These are phyloP conservation scores for Globomyces sp. DNA, from an alignment of 371 early-diverging fungal genomes.

Conservation along the genomic window DNA sequence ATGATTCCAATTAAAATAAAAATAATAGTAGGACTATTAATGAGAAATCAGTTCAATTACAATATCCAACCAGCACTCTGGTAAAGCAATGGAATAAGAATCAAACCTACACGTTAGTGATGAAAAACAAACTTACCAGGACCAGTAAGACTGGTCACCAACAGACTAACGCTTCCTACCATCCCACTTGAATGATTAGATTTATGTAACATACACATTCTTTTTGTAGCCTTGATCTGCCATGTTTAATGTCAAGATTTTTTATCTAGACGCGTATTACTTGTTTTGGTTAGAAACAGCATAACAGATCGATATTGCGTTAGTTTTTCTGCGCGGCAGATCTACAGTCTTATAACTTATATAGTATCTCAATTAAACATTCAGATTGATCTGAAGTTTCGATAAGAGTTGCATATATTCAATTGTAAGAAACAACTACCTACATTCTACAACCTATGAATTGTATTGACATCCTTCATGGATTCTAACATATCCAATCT, in stretches of 20 bases:
- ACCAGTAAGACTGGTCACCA: constrained; percentile 1
- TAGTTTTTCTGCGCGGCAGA: no score
- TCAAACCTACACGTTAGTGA: constrained; percentile 35
- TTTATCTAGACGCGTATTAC: neutral
- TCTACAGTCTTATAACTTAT: no score
- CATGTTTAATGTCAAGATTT: neutral
- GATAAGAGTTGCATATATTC: no score
- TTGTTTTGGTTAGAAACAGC: neutral
- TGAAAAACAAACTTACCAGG: constrained; percentile 15
- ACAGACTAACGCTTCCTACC: no score
- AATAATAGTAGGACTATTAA: constrained; percentile 35
- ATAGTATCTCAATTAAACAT: no score
- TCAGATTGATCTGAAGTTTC: no score
- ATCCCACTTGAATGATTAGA: no score
- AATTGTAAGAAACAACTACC: no score
- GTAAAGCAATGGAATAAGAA: constrained; percentile 36
- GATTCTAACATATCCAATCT: constrained; percentile 68
- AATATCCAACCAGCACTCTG: constrained; percentile 46
- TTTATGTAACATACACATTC: constrained; percentile 14
- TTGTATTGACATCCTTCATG: constrained; percentile 66
- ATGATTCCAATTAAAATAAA: constrained; percentile 39
- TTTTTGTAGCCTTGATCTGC: constrained; percentile 16
- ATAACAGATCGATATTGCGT: no score
- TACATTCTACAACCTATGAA: constrained; percentile 47
- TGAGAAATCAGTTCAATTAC: constrained; percentile 32